phyloP scores from a whole-genome alignment of 2,329 filamentous ascomycete genomes.

The Harringtonia lauricola region DNA sequence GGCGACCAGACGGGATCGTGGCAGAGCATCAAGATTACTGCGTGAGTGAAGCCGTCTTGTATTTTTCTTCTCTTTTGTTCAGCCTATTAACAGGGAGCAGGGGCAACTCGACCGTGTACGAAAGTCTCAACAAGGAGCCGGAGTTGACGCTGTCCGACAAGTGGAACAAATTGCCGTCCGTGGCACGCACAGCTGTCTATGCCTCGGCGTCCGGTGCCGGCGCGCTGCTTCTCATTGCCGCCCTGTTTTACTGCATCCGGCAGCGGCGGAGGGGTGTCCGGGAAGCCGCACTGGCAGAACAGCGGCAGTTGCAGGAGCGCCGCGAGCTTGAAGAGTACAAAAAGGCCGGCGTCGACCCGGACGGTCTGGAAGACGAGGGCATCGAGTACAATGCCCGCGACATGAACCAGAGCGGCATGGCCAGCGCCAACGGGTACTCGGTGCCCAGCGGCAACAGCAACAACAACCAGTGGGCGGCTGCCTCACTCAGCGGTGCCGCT shows the following conservation, averaged over 20 bases:
- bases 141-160: conserved; percentile 38
- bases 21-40: conserved; percentile 10
- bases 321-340: conserved; percentile 39
- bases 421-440: conserved; percentile 20
- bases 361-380: conserved; percentile 26
- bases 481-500: conserved; percentile 10
- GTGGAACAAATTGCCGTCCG: conserved; percentile 38
- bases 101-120: conserved; percentile 45
- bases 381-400: conserved; percentile 26
- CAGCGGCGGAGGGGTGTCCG: conserved; percentile 40
- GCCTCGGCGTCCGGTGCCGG: conserved; percentile 33
- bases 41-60: conserved; percentile 2
- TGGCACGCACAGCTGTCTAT: conserved; percentile 42
- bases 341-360: conserved; percentile 35
- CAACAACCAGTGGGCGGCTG: conserved; percentile 15
- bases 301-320: conserved; percentile 34
- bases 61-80: neutral
- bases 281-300: conserved; percentile 37
- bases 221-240: conserved; percentile 27
- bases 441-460: too few relatives aligned
- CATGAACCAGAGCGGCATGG: conserved; percentile 18
- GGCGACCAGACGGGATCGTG: conserved; percentile 8
- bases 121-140: conserved; percentile 29
- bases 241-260: conserved; percentile 42
- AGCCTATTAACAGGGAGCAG: conserved; percentile 21